Base-by-base conservation (phyloP, 1,284 basidiomycete species). In the Ganoderma meredithae region DNA sequence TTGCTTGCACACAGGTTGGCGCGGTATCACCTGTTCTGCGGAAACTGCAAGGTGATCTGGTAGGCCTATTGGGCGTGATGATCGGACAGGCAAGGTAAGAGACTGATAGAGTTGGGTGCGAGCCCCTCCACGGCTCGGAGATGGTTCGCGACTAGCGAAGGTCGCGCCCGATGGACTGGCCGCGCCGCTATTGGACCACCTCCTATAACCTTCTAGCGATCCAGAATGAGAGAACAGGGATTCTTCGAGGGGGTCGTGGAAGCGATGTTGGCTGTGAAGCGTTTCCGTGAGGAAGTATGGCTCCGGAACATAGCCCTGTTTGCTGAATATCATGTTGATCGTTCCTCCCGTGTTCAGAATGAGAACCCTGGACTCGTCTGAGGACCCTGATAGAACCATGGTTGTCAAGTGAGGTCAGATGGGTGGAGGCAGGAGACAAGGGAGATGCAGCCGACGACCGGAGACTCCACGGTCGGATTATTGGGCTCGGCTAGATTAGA, bases 331-430 rank as follows among this genome's bases (percentile, higher is more conserved):
- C 94, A 95, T 95, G 13, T 94, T 94, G 72, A 96, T 93, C 0
- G 94, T 96, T 39, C 94, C 95, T 62, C 95, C 95, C 64, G 87
- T 88, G 81, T 95, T 95, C 59, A 97, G 90, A 69, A 95, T 85
- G 60, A 96, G 89, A 6, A 97, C 94, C 64, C 88, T 85, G 33
- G 93, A 88, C 77, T 95, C 94, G 73, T 92, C 88, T 41, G 85
- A 83, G 40, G 85, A 77, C 65, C 81, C 84, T 52, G 81, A 78
- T 17, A 81, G 73, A 67, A 86, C 84, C 87, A 89, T 89, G 59
- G 59, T 60, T 43, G 62, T n/a, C 27, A 52, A 39, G 40, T 63
- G 58, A 64, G 44, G n/a, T 43, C 61, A 60, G 61, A 52, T 10
- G 39, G 41, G 41, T 47, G 44, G n/a, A 10, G 44, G 44, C 41